Conservation (phyloP, 768 basidiomycete genomes). For the Mycena belliarum region DNA sequence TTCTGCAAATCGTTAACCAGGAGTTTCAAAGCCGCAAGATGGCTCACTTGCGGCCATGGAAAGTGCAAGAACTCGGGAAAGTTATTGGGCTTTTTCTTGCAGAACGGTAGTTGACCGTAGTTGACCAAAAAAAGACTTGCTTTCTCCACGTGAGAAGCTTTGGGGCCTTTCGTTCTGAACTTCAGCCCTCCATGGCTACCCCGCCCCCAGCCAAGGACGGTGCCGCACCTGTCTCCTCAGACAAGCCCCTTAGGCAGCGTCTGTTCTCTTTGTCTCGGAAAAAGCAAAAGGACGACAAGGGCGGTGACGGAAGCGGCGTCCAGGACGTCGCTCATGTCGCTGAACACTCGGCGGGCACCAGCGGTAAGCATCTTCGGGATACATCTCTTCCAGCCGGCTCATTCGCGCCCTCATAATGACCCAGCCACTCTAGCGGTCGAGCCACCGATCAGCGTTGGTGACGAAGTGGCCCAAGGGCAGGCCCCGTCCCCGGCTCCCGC, state of each 20-base stretch:
- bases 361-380: conserved; percentile 24
- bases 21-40: background rate
- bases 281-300: conserved; percentile 23
- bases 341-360: conserved; percentile 29
- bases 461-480: conserved; percentile 28
- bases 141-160: background rate
- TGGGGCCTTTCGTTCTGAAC: background rate
- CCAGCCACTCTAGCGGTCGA: conserved; percentile 27
- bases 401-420: background rate
- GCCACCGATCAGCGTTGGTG: conserved; percentile 16
- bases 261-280: conserved; percentile 20
- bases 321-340: conserved; percentile 22
- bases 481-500: conserved; percentile 22
- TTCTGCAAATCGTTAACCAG: conserved; percentile 2
- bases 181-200: conserved; percentile 4
- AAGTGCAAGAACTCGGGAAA: background rate
- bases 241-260: conserved; percentile 19
- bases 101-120: too few species aligned
- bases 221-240: conserved; percentile 1
- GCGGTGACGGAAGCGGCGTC: conserved; percentile 17
- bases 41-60: conserved; percentile 18
- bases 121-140: too few species aligned
- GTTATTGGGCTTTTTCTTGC: too few species aligned
- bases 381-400: background rate
- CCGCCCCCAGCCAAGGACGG: conserved; percentile 8